Base-by-base conservation (phyloP, 2,329 filamentous ascomycete genomes). In the Fusarium nanum region DNA sequence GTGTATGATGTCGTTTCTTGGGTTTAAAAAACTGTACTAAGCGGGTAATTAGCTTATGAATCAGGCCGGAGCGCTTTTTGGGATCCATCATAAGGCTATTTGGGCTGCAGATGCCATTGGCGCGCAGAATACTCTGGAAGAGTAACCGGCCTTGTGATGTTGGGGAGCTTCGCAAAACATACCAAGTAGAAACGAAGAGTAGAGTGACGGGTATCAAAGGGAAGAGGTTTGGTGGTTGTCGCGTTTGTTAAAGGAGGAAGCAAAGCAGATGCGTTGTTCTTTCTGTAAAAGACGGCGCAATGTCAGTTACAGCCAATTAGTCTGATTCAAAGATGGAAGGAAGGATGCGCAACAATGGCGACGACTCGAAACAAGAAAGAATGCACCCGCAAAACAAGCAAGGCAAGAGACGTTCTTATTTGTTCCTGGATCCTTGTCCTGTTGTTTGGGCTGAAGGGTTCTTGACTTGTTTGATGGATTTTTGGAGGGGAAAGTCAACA, bases 1-100 rank as follows among this genome's bases (percentile, higher is more conserved):
- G 47, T 32, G 66, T 37, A 58, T 56, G 52, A 25, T 45, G 49
- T 44, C 48, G 60, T 10, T 70, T 71, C 41, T 67, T 75, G 41
- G 68, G 60, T 61, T 67, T 73, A 50, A 70, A 58, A 48, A 76
- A 54, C 48, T 70, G 66, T 58, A 70, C 77, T 76, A 79, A 46
- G 59, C 68, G 73, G 58, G 64, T 57, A 30, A 79, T 80, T 65
- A 80, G 79, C 64, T 72, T 78, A 48, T 73, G 70, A 28, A 79
- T 72, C 49, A 71, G 56, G 47, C 67, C 67, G 64, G 67, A 67
- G 45, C 66, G 75, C 47, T 62, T 72, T 42, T 57, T 62, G 45
- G 56, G 49, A 40, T 76, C 71, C 76, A 77, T 79, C 44, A 56
- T 49, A 54, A 45, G 53, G 32, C 30, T 37, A 55, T 46, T 63